A percentile compares a stretch with the other conserved stretches of the same genome.
phyloP scores from a whole-genome alignment of 2,329 filamentous ascomycete genomes.

The Alternaria dauci region DNA sequence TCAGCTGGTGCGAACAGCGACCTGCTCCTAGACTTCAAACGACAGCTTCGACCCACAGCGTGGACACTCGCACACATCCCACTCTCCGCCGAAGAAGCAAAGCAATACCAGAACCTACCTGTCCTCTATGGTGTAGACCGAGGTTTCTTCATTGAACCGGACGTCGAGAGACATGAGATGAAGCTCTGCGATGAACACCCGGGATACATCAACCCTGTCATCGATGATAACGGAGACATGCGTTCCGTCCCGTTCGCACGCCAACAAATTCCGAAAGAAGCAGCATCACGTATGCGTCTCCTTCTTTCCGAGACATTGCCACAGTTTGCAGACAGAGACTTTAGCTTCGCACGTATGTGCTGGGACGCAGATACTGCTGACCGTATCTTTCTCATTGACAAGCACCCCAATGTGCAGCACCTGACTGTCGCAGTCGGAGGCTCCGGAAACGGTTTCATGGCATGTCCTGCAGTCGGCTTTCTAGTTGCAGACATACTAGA shows the following conservation, averaged over 20 bases:
- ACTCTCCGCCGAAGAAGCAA: constrained; percentile 57
- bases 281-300: constrained; percentile 57
- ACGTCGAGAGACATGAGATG: constrained; percentile 55
- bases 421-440: constrained; percentile 61
- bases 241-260: constrained; percentile 54
- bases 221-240: constrained; percentile 26
- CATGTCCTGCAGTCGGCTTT: constrained; percentile 61
- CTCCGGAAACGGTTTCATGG: constrained; percentile 63
- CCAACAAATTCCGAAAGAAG: constrained; percentile 58
- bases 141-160: constrained; percentile 61
- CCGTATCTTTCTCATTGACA: constrained; percentile 62
- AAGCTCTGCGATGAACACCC: constrained; percentile 66
- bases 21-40: constrained; percentile 59
- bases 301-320: constrained; percentile 63
- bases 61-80: constrained; percentile 64
- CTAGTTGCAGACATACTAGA: constrained; percentile 59
- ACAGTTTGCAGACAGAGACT: constrained; percentile 59
- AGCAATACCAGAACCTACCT: constrained; percentile 58
- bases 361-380: constrained; percentile 67
- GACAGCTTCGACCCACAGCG: constrained; percentile 63
- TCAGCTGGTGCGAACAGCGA: constrained; percentile 60
- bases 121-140: constrained; percentile 60
- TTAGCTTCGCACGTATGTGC: constrained; percentile 63
- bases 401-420: constrained; percentile 56
- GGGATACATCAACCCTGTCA: constrained; percentile 62